Percentiles rank a stretch among this genome's conserved stretches.
phyloP scores from a whole-genome alignment of 345 rosid species.

The Populus deltoides region DNA sequence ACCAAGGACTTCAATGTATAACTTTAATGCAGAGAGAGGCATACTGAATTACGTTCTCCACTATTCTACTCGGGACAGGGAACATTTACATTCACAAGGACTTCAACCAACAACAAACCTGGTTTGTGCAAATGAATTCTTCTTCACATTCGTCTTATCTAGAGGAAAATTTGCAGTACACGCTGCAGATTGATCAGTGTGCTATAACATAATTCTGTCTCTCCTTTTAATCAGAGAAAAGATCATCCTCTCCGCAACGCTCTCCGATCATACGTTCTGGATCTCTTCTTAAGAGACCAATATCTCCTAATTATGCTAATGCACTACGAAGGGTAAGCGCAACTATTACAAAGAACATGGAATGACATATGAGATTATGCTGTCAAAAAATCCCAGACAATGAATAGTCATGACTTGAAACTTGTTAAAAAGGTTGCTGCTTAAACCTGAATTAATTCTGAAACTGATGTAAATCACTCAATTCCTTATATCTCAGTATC shows the following conservation, averaged over 20 bases:
- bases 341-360: not conserved
- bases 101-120: slow-evolving; percentile 28
- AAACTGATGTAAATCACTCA: not conserved
- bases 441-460: not conserved
- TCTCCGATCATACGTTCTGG: slow-evolving; percentile 44
- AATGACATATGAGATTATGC: not conserved
- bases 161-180: not conserved
- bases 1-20: not conserved
- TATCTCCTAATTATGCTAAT: slow-evolving; percentile 39
- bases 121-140: slow-evolving; percentile 24
- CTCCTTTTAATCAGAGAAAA: slow-evolving; percentile 36
- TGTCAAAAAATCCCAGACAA: not conserved
- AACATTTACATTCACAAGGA: slow-evolving; percentile 35
- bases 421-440: not conserved
- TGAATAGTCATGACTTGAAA: not conserved
- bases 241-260: slow-evolving; percentile 48
- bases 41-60: slow-evolving; percentile 29
- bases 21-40: slow-evolving; percentile 32
- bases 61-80: slow-evolving; percentile 28
- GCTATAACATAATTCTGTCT: not conserved
- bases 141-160: not conserved
- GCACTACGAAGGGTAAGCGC: slow-evolving; percentile 37
- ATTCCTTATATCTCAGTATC: slow-evolving; percentile 23
- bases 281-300: slow-evolving; percentile 49
- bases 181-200: not conserved